phyloP scores from a whole-genome alignment of 345 rosid species.

The Salix koriyanagi region DNA sequence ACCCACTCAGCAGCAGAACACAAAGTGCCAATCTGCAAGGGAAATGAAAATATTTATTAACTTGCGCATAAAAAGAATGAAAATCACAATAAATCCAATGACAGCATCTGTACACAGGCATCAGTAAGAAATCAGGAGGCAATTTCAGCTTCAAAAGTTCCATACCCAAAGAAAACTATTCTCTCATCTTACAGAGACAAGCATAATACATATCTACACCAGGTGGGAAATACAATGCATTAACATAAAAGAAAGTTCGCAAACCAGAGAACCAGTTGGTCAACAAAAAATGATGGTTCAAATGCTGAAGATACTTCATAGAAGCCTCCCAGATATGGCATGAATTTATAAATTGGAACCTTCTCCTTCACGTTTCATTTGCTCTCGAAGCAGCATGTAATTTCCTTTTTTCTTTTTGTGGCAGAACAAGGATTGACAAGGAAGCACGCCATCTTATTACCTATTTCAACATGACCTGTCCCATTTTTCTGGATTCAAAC shows the following conservation, averaged over 20 bases:
- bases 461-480: not conserved
- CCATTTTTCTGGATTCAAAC: too few species aligned
- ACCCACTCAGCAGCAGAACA: not conserved
- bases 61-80: not conserved
- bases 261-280: too few species aligned
- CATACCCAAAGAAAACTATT: not conserved
- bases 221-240: too few species aligned
- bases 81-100: not conserved
- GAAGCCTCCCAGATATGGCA: too few species aligned
- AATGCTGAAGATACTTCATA: too few species aligned
- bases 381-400: not conserved
- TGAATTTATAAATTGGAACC: not conserved
- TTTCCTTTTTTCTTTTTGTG: not conserved
- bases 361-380: not conserved
- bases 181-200: not conserved
- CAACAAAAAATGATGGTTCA: too few species aligned
- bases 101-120: not conserved
- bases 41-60: not conserved
- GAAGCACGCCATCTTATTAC: not conserved
- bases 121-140: too few species aligned
- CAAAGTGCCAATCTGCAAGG: conserved; percentile 15
- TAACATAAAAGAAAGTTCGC: too few species aligned
- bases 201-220: too few species aligned
- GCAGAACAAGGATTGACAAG: not conserved
- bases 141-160: not conserved